phyloP scores from a whole-genome alignment of 2,329 filamentous ascomycete genomes.

The Pestalotiopsis fici region DNA sequence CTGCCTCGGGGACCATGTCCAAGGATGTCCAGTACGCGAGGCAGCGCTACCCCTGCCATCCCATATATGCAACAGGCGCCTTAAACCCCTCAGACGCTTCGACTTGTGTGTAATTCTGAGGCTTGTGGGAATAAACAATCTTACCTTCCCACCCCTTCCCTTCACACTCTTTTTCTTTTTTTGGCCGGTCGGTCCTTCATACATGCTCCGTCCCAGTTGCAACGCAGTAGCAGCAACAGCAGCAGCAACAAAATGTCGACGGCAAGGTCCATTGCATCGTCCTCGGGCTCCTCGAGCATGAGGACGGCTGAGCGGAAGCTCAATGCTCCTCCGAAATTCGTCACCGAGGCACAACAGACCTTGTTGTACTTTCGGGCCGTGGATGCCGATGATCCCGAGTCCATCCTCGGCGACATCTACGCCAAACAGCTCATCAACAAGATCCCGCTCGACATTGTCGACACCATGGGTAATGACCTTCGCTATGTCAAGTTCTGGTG shows the following conservation, averaged over 20 bases:
- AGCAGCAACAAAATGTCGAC: neutral
- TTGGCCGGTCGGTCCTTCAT: neutral
- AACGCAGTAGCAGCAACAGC: neutral
- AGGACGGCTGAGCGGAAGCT: constrained; percentile 1
- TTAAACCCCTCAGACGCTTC: neutral
- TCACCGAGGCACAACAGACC: constrained; percentile 11
- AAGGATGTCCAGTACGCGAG: neutral
- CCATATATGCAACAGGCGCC: neutral
- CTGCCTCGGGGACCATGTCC: neutral
- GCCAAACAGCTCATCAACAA: constrained; percentile 15
- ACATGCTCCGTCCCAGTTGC: neutral
- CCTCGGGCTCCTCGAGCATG: neutral
- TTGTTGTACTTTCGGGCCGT: constrained; percentile 13
- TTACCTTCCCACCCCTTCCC: neutral
- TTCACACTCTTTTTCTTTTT: neutral
- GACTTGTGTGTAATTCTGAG: neutral
- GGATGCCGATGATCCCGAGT: constrained; percentile 11
- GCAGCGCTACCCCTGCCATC: neutral
- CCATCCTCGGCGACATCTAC: constrained; percentile 14
- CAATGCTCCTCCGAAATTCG: constrained; percentile 1
- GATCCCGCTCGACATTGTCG: constrained; percentile 10
- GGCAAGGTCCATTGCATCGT: constrained; percentile 2
- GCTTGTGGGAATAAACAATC: neutral
- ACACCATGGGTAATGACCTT: constrained; percentile 6
- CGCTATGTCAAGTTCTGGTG: constrained; percentile 9